These are phyloP conservation scores for Podaxis rugospora DNA, from an alignment of 768 basidiomycete species.

Conservation along the genomic window DNA sequence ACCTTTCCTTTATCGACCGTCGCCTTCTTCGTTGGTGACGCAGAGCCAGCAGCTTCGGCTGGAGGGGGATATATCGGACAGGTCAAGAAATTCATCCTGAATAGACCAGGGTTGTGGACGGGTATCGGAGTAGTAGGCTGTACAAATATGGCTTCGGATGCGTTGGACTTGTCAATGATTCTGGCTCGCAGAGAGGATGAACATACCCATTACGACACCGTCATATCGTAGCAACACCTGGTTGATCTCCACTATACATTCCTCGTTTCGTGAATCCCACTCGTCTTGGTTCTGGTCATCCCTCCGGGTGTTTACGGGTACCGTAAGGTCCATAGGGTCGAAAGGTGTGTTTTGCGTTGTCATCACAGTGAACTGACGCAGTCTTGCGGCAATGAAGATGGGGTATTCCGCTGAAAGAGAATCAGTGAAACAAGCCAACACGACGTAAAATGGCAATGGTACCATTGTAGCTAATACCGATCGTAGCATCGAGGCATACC, in stretches of 20 bases:
- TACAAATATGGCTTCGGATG: background rate
- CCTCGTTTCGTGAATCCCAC: constrained; percentile 59
- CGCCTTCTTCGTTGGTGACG: constrained; percentile 14
- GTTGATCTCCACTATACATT: constrained; percentile 49
- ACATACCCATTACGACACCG: background rate
- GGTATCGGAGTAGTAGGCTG: constrained; percentile 7
- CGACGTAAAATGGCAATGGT: constrained; percentile 4
- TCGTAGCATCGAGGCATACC: constrained; percentile 53
- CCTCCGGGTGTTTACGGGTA: constrained; percentile 28
- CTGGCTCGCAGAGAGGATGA: background rate
- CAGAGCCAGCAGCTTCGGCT: constrained; percentile 12
- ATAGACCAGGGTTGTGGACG: background rate
- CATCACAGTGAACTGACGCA: constrained; percentile 46
- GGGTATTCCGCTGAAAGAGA: constrained; percentile 38
- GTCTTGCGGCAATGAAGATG: constrained; percentile 61
- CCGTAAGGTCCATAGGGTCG: constrained; percentile 39
- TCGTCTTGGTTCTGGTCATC: constrained; percentile 27
- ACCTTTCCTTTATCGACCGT: constrained; percentile 26
- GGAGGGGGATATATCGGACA: constrained; percentile 11
- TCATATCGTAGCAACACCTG: constrained; percentile 5
- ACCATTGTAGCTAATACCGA: constrained; percentile 50
- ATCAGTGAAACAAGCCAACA: background rate
- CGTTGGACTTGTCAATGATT: background rate
- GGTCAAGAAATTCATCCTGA: constrained; percentile 1
- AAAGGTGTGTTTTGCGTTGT: constrained; percentile 22